These are phyloP conservation scores for Penicillium sp. DNA, from an alignment of 2,329 filamentous ascomycete genomes.

Conservation along the genomic window DNA sequence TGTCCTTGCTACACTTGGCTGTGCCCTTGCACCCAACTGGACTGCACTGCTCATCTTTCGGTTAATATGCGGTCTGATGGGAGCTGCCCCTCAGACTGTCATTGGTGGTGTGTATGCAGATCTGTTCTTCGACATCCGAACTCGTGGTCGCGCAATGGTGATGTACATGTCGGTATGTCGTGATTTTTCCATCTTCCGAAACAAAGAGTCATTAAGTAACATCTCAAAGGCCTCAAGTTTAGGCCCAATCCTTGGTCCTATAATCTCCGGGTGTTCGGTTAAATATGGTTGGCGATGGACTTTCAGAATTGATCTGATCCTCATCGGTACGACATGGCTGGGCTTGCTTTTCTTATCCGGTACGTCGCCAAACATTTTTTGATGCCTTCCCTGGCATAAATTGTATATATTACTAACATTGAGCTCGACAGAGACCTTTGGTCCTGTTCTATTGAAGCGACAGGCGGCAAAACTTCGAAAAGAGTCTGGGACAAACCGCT, in stretches of 20 bases:
- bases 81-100: conserved; percentile 46
- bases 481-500: conserved; percentile 52
- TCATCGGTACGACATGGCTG: conserved; percentile 61
- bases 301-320: conserved; percentile 64
- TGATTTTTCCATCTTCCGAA: accelerated
- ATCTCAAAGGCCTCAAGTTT: conserved; percentile 35
- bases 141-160: conserved; percentile 41
- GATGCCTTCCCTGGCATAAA: no score
- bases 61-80: conserved; percentile 44
- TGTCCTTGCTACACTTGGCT: conserved; percentile 44
- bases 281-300: conserved; percentile 49
- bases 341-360: conserved; percentile 63
- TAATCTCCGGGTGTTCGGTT: conserved; percentile 48
- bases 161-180: conserved; percentile 44
- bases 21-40: conserved; percentile 47
- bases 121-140: conserved; percentile 43
- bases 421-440: conserved; percentile 57
- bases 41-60: conserved; percentile 45
- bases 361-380: conserved; percentile 7
- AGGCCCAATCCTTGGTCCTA: conserved; percentile 46
- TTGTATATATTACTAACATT: not conserved
- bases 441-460: conserved; percentile 58
- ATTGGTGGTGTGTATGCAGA: conserved; percentile 51
- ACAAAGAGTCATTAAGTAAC: not conserved
- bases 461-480: conserved; percentile 61